phyloP scores from a whole-genome alignment of 441 rosid species.

The Populus tomentosa region DNA sequence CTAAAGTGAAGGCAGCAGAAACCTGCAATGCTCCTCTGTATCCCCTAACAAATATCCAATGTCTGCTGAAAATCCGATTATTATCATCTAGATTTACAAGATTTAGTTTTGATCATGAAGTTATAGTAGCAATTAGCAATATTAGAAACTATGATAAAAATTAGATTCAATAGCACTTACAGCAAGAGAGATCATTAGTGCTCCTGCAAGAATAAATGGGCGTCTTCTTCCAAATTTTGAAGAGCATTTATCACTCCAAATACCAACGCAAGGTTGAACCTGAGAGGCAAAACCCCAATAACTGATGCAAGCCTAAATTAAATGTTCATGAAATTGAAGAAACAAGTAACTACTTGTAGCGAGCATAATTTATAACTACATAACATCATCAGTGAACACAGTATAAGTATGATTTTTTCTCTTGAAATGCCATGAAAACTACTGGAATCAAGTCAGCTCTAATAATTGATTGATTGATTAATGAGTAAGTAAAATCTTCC shows the following conservation, averaged over 20 bases:
- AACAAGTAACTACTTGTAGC: background rate
- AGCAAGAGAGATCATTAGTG: conserved; percentile 77
- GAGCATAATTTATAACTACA: background rate
- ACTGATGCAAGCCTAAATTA: conserved; percentile 5
- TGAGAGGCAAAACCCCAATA: conserved; percentile 32
- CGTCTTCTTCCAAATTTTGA: conserved; percentile 88
- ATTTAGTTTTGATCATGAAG: conserved; percentile 44
- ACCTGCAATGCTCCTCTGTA: conserved; percentile 95
- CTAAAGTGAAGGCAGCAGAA: conserved; percentile 17
- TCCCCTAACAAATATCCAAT: conserved; percentile 83
- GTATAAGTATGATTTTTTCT: background rate
- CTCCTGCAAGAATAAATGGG: conserved; percentile 87
- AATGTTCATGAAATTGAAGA: background rate
- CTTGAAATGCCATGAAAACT: background rate
- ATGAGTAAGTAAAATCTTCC: background rate
- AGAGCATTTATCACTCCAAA: conserved; percentile 94
- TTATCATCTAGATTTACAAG: conserved; percentile 79
- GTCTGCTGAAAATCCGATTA: conserved; percentile 98
- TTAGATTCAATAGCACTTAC: conserved; percentile 43
- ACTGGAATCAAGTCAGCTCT: background rate
- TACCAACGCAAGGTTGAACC: conserved; percentile 99
- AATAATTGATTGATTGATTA: too few relatives aligned
- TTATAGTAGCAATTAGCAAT: conserved; percentile 11
- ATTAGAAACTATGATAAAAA: background rate
- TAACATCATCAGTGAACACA: background rate